phyloP scores from a whole-genome alignment of 164 flowering plant species.

The Nymphaea colorata region DNA sequence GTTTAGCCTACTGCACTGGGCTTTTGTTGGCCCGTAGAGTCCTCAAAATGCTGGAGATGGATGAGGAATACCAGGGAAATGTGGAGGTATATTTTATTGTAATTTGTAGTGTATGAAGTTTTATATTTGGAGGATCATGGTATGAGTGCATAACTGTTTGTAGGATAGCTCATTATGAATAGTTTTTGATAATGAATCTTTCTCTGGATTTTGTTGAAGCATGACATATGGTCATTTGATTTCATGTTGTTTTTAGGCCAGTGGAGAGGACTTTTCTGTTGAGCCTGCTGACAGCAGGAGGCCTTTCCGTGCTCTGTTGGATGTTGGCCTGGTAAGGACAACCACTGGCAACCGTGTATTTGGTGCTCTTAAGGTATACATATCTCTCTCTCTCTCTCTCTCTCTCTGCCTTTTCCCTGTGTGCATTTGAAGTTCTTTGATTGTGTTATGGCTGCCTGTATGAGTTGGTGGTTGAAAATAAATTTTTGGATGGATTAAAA shows the following conservation, averaged over 20 bases:
- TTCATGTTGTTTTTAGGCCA: conserved; percentile 13
- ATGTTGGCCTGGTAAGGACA: conserved; percentile 39
- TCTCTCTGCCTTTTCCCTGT: neutral
- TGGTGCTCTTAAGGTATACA: conserved; percentile 42
- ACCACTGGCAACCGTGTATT: conserved; percentile 39
- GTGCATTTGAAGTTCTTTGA: neutral
- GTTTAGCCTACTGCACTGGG: conserved; percentile 32
- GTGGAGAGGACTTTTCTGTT: conserved; percentile 36
- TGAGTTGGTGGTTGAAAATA: neutral
- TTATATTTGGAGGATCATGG: too few species aligned
- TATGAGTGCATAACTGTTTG: too few species aligned
- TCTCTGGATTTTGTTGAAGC: too few species aligned
- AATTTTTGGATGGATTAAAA: too few species aligned
- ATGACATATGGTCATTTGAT: too few species aligned
- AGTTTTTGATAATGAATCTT: too few species aligned
- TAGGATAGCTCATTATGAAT: too few species aligned
- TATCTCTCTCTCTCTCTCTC: neutral
- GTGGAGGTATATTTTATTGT: conserved; percentile 19
- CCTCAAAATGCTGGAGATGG: conserved; percentile 31
- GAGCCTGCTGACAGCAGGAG: conserved; percentile 32
- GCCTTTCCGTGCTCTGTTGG: conserved; percentile 47
- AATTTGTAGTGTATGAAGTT: too few species aligned
- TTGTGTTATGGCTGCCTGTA: neutral
- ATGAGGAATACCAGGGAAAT: conserved; percentile 32
- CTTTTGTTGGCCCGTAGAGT: conserved; percentile 41